Conservation (phyloP, 805 yeast genomes). For the Spathaspora passalidarum region DNA sequence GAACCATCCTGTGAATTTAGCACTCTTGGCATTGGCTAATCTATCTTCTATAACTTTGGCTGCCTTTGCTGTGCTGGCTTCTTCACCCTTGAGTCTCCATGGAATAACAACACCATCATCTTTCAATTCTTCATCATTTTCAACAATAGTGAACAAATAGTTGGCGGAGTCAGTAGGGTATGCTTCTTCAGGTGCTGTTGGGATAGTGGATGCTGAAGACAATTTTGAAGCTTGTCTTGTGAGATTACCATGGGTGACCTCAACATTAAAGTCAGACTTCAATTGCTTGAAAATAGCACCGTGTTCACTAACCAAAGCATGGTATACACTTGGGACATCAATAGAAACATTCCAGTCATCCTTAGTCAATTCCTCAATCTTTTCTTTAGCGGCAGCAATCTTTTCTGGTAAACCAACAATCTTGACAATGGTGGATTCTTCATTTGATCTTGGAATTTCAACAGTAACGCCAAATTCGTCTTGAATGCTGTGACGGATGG, state of each 20-base stretch:
- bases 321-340: conserved; percentile 55
- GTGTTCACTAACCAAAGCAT: conserved; percentile 61
- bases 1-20: conserved; percentile 56
- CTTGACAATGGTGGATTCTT: conserved; percentile 48
- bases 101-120: conserved; percentile 40
- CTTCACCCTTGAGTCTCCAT: conserved; percentile 65
- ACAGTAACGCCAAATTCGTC: conserved; percentile 62
- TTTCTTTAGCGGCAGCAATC: conserved; percentile 59
- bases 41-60: conserved; percentile 48
- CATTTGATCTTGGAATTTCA: conserved; percentile 62
- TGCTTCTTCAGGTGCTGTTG: conserved; percentile 47
- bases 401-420: conserved; percentile 67
- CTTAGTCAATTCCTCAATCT: conserved; percentile 57
- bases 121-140: conserved; percentile 18
- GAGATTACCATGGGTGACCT: conserved; percentile 56
- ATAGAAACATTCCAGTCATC: conserved; percentile 56
- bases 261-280: conserved; percentile 50
- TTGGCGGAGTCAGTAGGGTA: conserved; percentile 35
- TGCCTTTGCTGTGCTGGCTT: conserved; percentile 50
- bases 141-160: conserved; percentile 46
- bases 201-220: conserved; percentile 36
- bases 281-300: conserved; percentile 61
- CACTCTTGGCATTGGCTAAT: conserved; percentile 44
- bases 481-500: conserved; percentile 69
- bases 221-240: conserved; percentile 50